These are phyloP conservation scores for Penicillium argentinense DNA, from an alignment of 495 filamentous ascomycete genomes.

Conservation along the genomic window DNA sequence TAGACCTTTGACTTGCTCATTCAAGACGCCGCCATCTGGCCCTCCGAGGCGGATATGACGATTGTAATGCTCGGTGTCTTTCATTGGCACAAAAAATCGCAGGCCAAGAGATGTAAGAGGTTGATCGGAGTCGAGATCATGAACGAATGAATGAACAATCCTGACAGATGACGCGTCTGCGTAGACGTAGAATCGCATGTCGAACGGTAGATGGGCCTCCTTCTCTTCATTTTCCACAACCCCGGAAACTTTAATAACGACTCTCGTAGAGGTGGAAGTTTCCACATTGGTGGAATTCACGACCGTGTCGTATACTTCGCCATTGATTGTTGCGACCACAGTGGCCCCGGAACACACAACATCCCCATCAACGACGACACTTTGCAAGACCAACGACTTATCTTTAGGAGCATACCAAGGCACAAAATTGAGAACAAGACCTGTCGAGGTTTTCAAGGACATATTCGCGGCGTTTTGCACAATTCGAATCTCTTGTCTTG, in stretches of 20 bases:
- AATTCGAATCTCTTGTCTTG: not conserved
- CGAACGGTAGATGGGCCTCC: conserved; percentile 32
- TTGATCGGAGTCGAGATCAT: conserved; percentile 30
- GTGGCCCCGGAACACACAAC: conserved; percentile 12
- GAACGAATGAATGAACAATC: conserved; percentile 35
- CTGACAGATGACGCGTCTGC: conserved; percentile 33
- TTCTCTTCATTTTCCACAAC: not conserved
- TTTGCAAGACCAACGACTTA: conserved; percentile 7
- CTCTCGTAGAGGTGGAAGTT: conserved; percentile 11
- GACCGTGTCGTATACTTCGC: conserved; percentile 2
- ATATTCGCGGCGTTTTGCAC: not conserved
- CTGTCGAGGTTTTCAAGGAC: conserved; percentile 1
- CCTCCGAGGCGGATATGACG: conserved; percentile 42
- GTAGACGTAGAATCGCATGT: conserved; percentile 42
- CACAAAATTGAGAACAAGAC: conserved; percentile 11
- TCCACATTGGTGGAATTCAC: conserved; percentile 9
- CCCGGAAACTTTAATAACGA: conserved; percentile 13
- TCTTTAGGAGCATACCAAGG: conserved; percentile 1
- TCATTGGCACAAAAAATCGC: conserved; percentile 36
- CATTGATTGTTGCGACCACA: conserved; percentile 14
- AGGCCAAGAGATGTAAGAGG: conserved; percentile 38
- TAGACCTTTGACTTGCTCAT: conserved; percentile 42
- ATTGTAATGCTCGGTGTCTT: conserved; percentile 33
- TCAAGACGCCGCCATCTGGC: conserved; percentile 33
- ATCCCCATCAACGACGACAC: conserved; percentile 5